Evolutionary conservation across 1,284 basidiomycete species (phyloP).

Genomic region (Sutorius eximius): DNA sequence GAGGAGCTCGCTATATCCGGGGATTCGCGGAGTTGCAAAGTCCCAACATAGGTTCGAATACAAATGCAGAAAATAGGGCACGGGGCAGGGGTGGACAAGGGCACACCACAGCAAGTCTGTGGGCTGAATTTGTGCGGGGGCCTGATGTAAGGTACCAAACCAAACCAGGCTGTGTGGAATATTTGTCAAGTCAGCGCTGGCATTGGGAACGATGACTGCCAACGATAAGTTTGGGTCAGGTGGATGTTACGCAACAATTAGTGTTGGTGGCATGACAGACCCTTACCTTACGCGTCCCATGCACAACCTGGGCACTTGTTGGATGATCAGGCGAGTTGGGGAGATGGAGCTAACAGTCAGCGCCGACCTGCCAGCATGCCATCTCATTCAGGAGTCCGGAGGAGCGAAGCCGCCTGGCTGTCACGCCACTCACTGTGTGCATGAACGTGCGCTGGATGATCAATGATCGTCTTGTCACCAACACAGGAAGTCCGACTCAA

Average conservation of each 20-base stretch:
- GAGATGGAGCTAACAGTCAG: neutral
- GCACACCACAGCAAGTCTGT: slow-evolving; percentile 2
- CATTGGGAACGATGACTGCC: slow-evolving; percentile 7
- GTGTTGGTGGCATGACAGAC: neutral
- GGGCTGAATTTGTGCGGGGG: neutral
- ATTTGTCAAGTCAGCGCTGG: slow-evolving; percentile 2
- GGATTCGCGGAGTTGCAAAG: slow-evolving; percentile 33
- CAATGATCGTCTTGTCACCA: slow-evolving; percentile 2
- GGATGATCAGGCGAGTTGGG: neutral
- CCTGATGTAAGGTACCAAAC: slow-evolving; percentile 13
- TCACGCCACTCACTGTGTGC: slow-evolving; percentile 20
- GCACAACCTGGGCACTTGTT: slow-evolving; percentile 4
- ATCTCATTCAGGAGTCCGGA: neutral
- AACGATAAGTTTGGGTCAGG: neutral
- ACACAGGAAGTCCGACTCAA: slow-evolving; percentile 17
- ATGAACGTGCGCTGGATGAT: slow-evolving; percentile 18
- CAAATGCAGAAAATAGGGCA: slow-evolving; percentile 15
- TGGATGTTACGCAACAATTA: neutral
- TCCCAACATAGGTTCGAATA: neutral
- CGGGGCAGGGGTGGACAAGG: slow-evolving; percentile 1
- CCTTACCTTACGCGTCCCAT: slow-evolving; percentile 10
- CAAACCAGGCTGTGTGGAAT: slow-evolving; percentile 10
- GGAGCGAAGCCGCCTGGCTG: neutral
- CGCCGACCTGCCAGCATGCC: neutral
- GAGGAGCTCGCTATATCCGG: slow-evolving; percentile 28